Evolutionary conservation across 495 filamentous ascomycete species (phyloP).

Genomic region (Trichoderma virens): DNA sequence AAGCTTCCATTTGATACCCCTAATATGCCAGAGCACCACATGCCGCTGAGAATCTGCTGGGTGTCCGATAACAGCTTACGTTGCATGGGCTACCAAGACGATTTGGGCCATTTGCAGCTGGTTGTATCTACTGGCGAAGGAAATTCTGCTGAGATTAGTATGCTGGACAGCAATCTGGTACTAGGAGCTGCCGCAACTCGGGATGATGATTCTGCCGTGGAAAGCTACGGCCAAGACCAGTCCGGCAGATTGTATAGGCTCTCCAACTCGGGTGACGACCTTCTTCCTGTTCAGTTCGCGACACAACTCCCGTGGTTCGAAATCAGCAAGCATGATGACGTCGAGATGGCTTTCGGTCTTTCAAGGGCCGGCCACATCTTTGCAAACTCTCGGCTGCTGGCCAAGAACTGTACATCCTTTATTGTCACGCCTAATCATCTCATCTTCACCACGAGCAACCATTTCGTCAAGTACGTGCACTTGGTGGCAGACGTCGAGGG

Average conservation of each 20-base stretch:
- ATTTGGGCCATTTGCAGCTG: conserved; percentile 4
- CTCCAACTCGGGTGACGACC: conserved; percentile 6
- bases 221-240: conserved; percentile 30
- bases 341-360: conserved; percentile 50
- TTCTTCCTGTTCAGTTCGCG: conserved; percentile 25
- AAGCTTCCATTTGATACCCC: conserved; percentile 18
- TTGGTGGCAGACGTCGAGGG: conserved; percentile 52
- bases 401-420: conserved; percentile 87
- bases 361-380: conserved; percentile 69
- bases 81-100: conserved; percentile 2
- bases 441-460: conserved; percentile 83
- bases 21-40: conserved; percentile 6
- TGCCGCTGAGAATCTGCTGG: conserved; percentile 7
- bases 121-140: not conserved
- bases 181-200: not conserved
- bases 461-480: conserved; percentile 91
- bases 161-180: not conserved
- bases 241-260: conserved; percentile 26
- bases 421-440: conserved; percentile 73
- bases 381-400: conserved; percentile 63
- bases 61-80: not conserved
- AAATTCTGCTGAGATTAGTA: not conserved
- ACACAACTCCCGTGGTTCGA: conserved; percentile 46
- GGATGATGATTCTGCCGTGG: conserved; percentile 4
- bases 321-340: conserved; percentile 29